phyloP scores from a whole-genome alignment of 306 rosid genomes.

The Casuarina equisetifolia region DNA sequence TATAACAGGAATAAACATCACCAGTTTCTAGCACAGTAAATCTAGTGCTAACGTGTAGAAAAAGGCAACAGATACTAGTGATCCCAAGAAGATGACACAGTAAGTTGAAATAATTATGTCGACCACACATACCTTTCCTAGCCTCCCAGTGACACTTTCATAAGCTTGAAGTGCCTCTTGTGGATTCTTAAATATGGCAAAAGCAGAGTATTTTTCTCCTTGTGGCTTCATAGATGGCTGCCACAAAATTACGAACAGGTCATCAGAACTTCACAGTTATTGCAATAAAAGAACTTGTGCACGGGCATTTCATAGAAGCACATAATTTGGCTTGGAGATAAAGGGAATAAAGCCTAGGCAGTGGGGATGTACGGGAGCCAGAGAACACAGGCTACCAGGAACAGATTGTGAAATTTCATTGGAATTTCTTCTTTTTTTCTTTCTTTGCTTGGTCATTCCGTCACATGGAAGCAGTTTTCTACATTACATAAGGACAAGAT shows the following conservation, averaged over 20 bases:
- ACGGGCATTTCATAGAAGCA: background rate
- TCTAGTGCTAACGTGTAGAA: background rate
- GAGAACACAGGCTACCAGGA: background rate
- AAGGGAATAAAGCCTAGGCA: background rate
- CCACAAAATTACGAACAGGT: conserved; percentile 18
- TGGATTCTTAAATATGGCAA: conserved; percentile 53
- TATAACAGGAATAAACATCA: background rate
- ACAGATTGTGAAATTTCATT: conserved; percentile 1
- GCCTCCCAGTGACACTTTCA: conserved; percentile 46
- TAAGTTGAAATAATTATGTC: background rate
- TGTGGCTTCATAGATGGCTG: conserved; percentile 50
- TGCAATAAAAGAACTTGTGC: background rate
- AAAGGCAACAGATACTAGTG: background rate
- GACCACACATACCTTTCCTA: conserved; percentile 44
- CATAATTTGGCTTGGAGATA: background rate
- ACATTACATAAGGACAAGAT: background rate
- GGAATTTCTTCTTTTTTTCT: background rate
- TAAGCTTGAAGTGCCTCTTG: conserved; percentile 63
- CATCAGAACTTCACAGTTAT: background rate
- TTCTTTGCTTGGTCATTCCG: background rate
- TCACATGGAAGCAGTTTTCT: conserved; percentile 7
- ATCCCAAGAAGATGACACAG: background rate
- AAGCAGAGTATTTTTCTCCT: conserved; percentile 53
- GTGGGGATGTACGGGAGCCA: background rate
- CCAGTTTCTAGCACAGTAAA: background rate